Evolutionary conservation across 2,329 filamentous ascomycete species (phyloP), one percentile per base, ranked within the genome.

Genomic region (Ilyonectria robusta): DNA sequence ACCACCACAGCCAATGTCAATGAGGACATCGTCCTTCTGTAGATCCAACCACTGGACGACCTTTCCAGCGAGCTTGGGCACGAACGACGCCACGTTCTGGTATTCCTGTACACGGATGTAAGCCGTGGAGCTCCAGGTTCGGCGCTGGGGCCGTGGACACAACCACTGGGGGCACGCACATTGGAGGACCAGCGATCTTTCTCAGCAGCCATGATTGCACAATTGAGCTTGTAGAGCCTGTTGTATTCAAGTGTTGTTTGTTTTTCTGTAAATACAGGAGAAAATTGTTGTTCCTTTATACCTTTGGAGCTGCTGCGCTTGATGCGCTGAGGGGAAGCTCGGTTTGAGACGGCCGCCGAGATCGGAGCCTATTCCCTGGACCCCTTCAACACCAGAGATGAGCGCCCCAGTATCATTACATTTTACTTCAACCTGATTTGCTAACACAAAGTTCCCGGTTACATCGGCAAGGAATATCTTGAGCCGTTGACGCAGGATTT

Each of bases 1-100:
- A 88, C 87, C 89, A 48, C 90, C 90, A 71, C 90, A 92, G 15
- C 90, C 90, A 59, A 92, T 79, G 69, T 92, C 90, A 2, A 92
- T 81, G 23, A 92, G 84, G 17, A 81, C 76, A 74, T 92, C 89
- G 69, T 88, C 85, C 31, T 84, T 82, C 64, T 88, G 83, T 0
- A 89, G 83, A 70, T 90, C 84, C 0, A 92, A 81, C 85, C 88
- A 91, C 51, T 82, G 77, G 11, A 90, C 73, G 6, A 92, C 83
- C 66, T 88, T 90, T 17, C 82, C 84, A 1, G 89, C 86, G 10
- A 92, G 81, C 73, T 89, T 88, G 4, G 90, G 89, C 9, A 92
- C 89, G 72, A 92, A 92, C 0, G 87, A 86, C 8, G 89, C 90
- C 2, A 89, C 86, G 65, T 86, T 81, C 66, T 89, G 86, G 75